Evolutionary conservation across 306 rosid species (phyloP).

Genomic region (Chamaecrista fasciculata): DNA sequence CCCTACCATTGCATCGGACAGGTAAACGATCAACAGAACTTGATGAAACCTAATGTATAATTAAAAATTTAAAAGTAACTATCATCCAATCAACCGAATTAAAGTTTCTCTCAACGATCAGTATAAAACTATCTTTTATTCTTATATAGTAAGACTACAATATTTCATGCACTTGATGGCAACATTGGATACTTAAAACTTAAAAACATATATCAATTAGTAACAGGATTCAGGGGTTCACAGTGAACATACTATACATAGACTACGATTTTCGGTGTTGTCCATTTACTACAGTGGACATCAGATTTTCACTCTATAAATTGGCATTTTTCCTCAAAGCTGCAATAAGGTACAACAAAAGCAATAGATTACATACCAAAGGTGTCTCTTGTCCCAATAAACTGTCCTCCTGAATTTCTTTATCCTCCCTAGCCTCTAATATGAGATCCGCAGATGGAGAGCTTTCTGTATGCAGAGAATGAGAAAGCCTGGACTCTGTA

Average conservation of each 20-base stretch:
- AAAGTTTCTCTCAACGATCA: not conserved
- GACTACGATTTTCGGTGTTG: not conserved
- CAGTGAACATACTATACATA: not conserved
- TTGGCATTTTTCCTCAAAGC: conserved; percentile 23
- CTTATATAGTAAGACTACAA: conserved; percentile 4
- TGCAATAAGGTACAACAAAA: conserved; percentile 16
- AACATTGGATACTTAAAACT: conserved; percentile 9
- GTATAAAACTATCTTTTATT: not conserved
- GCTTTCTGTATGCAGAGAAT: conserved; percentile 71
- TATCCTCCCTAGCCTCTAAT: conserved; percentile 67
- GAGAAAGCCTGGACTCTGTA: conserved; percentile 65
- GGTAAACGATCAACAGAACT: conserved; percentile 9
- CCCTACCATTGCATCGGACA: not conserved
- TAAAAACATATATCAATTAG: not conserved
- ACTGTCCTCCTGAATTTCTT: conserved; percentile 56
- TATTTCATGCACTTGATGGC: conserved; percentile 26
- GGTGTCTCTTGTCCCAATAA: conserved; percentile 78
- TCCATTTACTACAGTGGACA: conserved; percentile 4
- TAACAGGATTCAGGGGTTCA: conserved; percentile 8
- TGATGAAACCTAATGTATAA: not conserved
- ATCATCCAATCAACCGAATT: conserved; percentile 15
- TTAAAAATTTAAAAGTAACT: not conserved
- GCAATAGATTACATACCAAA: conserved; percentile 55
- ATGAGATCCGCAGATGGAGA: conserved; percentile 70
- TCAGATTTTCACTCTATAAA: conserved; percentile 24